Conservation (phyloP, 176 grass and related monocot species). For the Tillandsia leiboldiana region DNA sequence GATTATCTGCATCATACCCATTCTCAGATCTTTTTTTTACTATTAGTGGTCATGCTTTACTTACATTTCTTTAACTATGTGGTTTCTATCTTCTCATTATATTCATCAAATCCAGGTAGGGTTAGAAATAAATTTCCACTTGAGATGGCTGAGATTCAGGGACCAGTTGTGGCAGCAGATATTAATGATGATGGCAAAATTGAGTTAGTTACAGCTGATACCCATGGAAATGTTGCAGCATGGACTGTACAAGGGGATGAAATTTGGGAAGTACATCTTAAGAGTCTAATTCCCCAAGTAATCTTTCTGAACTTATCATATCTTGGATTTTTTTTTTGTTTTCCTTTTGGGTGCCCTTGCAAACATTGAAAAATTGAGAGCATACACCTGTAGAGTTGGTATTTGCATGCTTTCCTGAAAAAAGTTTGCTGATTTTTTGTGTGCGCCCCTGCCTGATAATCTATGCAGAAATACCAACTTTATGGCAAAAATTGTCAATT, state of each 20-base stretch:
- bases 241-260: constrained; percentile 90
- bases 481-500: not conserved
- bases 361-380: too few relatives aligned
- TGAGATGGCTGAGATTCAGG: constrained; percentile 95
- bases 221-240: constrained; percentile 89
- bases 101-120: constrained; percentile 38
- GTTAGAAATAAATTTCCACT: constrained; percentile 79
- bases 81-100: constrained; percentile 1
- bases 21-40: not conserved
- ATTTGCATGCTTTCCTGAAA: too few relatives aligned
- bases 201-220: constrained; percentile 78
- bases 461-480: not conserved
- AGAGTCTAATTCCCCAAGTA: constrained; percentile 85
- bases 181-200: constrained; percentile 98
- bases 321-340: not conserved
- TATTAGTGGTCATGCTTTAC: not conserved
- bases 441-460: too few relatives aligned
- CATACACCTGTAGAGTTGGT: too few relatives aligned
- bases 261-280: constrained; percentile 96
- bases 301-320: constrained; percentile 6
- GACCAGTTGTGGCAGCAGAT: constrained; percentile 73
- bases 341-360: too few relatives aligned
- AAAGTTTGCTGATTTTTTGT: too few relatives aligned
- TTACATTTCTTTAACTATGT: constrained; percentile 2
- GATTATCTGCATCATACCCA: too few relatives aligned